Conservation (phyloP, 495 filamentous ascomycete genomes). For the Amphirosellinia nigrospora region DNA sequence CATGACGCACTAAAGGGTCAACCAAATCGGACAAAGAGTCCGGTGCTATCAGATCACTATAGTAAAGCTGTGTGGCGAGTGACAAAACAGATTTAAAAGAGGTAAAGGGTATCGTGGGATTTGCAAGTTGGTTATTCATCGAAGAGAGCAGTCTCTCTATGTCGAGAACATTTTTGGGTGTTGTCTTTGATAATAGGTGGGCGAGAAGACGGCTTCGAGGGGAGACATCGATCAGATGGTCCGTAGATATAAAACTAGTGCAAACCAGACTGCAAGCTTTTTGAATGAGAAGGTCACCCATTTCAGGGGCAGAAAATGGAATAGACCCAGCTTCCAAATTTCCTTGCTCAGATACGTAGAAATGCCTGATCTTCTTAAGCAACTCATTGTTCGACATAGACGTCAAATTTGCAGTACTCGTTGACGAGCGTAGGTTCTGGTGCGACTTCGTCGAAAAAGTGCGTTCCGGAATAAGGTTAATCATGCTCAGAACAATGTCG, state of each 20-base stretch:
- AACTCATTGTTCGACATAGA: slow-evolving; percentile 56
- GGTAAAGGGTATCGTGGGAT: slow-evolving; percentile 47
- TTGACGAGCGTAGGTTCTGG: slow-evolving; percentile 36
- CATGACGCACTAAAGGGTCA: slow-evolving; percentile 66
- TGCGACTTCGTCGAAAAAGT: slow-evolving; percentile 60
- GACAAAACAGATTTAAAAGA: slow-evolving; percentile 67
- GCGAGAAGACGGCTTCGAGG: slow-evolving; percentile 59
- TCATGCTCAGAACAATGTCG: slow-evolving; percentile 58
- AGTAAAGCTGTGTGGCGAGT: slow-evolving; percentile 67
- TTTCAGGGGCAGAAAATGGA: slow-evolving; percentile 62
- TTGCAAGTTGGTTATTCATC: slow-evolving; percentile 53
- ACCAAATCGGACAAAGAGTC: slow-evolving; percentile 69
- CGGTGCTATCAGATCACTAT: slow-evolving; percentile 59
- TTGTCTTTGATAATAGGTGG: slow-evolving; percentile 63
- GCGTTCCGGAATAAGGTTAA: slow-evolving; percentile 73
- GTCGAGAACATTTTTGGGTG: slow-evolving; percentile 58
- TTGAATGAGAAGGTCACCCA: slow-evolving; percentile 67
- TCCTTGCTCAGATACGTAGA: slow-evolving; percentile 67
- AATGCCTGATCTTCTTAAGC: slow-evolving; percentile 64
- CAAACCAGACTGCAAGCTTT: slow-evolving; percentile 63
- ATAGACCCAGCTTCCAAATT: slow-evolving; percentile 56
- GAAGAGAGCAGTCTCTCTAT: slow-evolving; percentile 61
- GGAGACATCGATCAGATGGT: slow-evolving; percentile 47
- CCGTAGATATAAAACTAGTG: slow-evolving; percentile 46
- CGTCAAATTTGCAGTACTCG: slow-evolving; percentile 34